Percentiles rank a stretch among this genome's conserved stretches.
Conservation (phyloP, 768 basidiomycete genomes). For the Austroboletus festivus region DNA sequence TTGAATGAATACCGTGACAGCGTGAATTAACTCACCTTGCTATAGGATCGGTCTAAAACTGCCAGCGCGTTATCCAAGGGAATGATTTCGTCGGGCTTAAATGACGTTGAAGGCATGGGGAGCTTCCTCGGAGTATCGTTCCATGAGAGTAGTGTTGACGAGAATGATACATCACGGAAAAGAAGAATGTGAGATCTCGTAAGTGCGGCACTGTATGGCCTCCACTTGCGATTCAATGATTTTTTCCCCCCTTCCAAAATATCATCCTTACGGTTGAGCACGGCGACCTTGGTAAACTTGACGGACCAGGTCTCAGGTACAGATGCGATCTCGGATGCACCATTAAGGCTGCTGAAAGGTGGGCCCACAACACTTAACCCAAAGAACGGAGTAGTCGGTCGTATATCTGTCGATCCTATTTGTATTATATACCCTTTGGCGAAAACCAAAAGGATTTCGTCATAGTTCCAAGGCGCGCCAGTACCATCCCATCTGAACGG, state of each 20-base stretch:
- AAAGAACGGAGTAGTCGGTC: constrained; percentile 41
- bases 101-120: constrained; percentile 40
- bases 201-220: constrained; percentile 76
- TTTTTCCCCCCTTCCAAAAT: constrained; percentile 73
- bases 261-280: constrained; percentile 82
- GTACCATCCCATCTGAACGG: constrained; percentile 72
- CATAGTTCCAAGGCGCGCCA: constrained; percentile 62
- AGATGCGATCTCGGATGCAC: constrained; percentile 22
- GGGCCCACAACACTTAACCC: constrained; percentile 37
- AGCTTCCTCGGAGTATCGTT: constrained; percentile 34
- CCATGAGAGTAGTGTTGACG: constrained; percentile 43
- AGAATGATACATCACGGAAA: constrained; percentile 72
- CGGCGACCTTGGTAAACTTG: constrained; percentile 76
- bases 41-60: constrained; percentile 73
- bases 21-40: constrained; percentile 51
- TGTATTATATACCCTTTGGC: constrained; percentile 56
- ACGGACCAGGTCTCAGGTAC: constrained; percentile 43
- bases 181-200: constrained; percentile 90
- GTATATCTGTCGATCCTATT: constrained; percentile 44
- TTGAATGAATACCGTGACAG: constrained; percentile 3
- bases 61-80: constrained; percentile 78
- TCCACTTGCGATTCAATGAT: constrained; percentile 81
- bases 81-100: constrained; percentile 83
- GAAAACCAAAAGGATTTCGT: constrained; percentile 63
- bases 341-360: constrained; percentile 27